Conservation (phyloP, 1,284 basidiomycete species). For the Rhodofomes roseus region DNA sequence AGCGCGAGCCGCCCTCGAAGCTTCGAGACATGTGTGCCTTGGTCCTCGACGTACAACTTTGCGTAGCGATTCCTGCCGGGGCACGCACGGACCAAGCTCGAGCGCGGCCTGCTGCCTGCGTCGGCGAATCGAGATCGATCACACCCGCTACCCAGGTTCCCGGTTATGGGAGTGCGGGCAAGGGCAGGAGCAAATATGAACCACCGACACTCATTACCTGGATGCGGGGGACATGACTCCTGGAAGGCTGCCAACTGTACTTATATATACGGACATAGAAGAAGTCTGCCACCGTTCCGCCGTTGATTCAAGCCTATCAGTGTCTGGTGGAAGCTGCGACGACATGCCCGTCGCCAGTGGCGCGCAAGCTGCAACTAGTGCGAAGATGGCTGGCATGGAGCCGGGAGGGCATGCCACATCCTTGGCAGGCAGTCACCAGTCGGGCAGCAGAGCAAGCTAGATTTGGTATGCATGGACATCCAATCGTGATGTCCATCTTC, state of each 20-base stretch:
- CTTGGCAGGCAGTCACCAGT: neutral
- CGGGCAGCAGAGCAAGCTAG: neutral
- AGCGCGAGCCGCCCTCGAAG: neutral
- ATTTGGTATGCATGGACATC: neutral
- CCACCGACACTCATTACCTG: too few species aligned
- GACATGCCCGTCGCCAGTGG: neutral
- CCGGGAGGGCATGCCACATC: neutral
- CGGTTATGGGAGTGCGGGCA: too few species aligned
- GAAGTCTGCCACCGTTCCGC: too few species aligned
- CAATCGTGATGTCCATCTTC: neutral
- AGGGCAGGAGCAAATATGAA: too few species aligned
- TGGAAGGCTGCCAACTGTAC: too few species aligned
- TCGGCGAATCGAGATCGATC: neutral
- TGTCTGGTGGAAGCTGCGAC: too few species aligned
- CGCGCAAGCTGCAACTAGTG: too few species aligned
- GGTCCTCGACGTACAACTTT: neutral
- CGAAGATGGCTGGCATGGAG: too few species aligned
- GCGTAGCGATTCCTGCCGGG: neutral
- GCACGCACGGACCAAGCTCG: neutral
- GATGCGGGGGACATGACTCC: too few species aligned
- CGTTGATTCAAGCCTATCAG: too few species aligned
- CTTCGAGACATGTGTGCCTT: neutral
- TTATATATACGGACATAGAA: too few species aligned
- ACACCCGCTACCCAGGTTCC: neutral
- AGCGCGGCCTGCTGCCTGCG: too few species aligned